These are phyloP conservation scores for Nannizziopsis arthrosporioides DNA, from an alignment of 2,329 filamentous ascomycete species.

Conservation along the genomic window DNA sequence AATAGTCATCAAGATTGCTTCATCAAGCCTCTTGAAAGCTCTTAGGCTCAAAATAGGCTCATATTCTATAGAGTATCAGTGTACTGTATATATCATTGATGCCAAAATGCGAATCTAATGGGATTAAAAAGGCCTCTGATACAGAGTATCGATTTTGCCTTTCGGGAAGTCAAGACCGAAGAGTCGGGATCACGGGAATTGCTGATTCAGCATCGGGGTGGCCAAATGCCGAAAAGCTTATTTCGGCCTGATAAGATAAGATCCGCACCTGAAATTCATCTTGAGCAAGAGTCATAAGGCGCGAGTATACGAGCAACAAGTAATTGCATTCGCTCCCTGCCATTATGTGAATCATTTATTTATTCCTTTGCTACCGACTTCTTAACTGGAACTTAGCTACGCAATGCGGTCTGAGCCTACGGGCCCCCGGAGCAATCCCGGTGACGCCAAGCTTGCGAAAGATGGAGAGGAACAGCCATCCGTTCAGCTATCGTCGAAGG, in stretches of 20 bases:
- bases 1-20: too few species aligned
- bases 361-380: neutral
- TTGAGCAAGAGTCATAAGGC: neutral
- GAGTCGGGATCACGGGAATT: neutral
- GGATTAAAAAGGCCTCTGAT: too few species aligned
- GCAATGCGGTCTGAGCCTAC: neutral
- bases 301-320: neutral
- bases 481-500: neutral
- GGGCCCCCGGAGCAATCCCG: neutral
- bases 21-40: too few species aligned
- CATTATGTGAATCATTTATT: neutral
- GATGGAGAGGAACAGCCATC: constrained; percentile 5
- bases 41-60: too few species aligned
- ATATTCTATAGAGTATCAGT: too few species aligned
- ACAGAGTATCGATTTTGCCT: too few species aligned
- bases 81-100: too few species aligned
- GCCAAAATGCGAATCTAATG: too few species aligned
- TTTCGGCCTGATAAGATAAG: constrained; percentile 9
- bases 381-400: neutral
- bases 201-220: neutral
- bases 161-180: neutral
- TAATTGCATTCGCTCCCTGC: neutral
- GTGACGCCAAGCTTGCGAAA: constrained; percentile 2
- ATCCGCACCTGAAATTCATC: constrained; percentile 1
- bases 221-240: constrained; percentile 1